Evolutionary conservation across 345 rosid genomes (phyloP), one percentile per base, ranked within the genome.

Genomic region (Citrus sp.): DNA sequence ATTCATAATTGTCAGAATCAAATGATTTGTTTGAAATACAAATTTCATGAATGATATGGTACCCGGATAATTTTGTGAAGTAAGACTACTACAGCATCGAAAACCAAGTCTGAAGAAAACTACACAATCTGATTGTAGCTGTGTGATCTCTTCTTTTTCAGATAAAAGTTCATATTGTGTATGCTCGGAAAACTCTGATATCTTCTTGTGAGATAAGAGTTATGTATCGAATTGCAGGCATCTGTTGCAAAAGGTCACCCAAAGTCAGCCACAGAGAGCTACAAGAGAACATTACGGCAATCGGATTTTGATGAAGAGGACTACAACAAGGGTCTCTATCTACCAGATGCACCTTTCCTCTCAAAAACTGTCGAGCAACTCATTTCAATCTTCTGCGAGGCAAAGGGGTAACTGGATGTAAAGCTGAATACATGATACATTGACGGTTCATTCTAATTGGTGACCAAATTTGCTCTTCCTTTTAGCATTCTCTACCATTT

Each of bases 231-330:
- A 78, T 72, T 77, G 79, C 85, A 91, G 95, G 88, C 82, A 35
- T 83, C 91, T n/a, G 35, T 89, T 6, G 95, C 93, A 7, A 90
- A 86, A 73, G 95, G 87, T 70, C 90, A 81, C 76, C 95, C 95
- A 38, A 80, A 70, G 72, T 80, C 64, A 9, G 91, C 95, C 24
- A 70, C 75, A 18, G 87, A 84, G 67, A 89, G 84, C 79, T 92
- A 82, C 86, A 92, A 83, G 84, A 85, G 79, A 66, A 79, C 84
- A 3, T 59, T 88, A 56, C 78, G 24, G 19, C 58, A 16, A 21
- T n/a, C 32, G 9, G 89, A 83, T 10, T 85, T 86, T 62, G 75
- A 62, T 21, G 82, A 81, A 83, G 87, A 80, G 58, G 88, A 86
- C 75, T 85, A 81, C 74, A 27, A 37, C 1, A 63, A 69, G 18